phyloP scores from a whole-genome alignment of 2,329 filamentous ascomycete species.

The Fusarium protoensiforme region DNA sequence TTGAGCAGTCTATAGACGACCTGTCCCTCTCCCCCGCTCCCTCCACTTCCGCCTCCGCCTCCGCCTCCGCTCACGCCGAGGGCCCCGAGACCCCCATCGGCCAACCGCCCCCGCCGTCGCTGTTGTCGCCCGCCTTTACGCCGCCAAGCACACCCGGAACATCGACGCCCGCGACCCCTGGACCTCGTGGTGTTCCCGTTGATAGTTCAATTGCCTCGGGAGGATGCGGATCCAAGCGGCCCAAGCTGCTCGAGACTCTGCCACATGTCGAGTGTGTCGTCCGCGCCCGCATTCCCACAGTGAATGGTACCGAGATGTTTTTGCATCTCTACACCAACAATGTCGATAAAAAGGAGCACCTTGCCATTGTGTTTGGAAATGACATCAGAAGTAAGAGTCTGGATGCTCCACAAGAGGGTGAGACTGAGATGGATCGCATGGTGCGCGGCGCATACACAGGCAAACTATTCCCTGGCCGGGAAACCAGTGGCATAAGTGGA shows the following conservation, averaged over 20 bases:
- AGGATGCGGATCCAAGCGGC: constrained; percentile 72
- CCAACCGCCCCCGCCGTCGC: constrained; percentile 67
- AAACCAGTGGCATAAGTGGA: constrained; percentile 73
- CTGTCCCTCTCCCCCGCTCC: constrained; percentile 49
- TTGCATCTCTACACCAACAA: constrained; percentile 94
- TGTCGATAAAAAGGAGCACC: constrained; percentile 92
- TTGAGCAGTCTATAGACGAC: constrained; percentile 47
- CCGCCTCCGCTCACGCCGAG: constrained; percentile 23
- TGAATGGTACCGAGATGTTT: constrained; percentile 94
- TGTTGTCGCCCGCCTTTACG: constrained; percentile 88
- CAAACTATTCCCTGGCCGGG: constrained; percentile 85
- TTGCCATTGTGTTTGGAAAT: constrained; percentile 95
- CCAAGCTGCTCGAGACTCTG: constrained; percentile 78
- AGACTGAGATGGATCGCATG: constrained; percentile 92
- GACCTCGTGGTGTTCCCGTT: constrained; percentile 66
- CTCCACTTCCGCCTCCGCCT: constrained; percentile 25
- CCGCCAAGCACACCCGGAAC: constrained; percentile 74
- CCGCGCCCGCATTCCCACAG: constrained; percentile 93
- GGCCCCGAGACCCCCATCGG: constrained; percentile 34
- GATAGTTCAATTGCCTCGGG: constrained; percentile 68
- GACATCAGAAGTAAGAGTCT: constrained; percentile 80
- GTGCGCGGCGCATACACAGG: constrained; percentile 94
- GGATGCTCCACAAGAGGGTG: constrained; percentile 77
- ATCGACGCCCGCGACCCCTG: constrained; percentile 59
- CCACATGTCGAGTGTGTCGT: constrained; percentile 94